Conservation (phyloP, 2,329 filamentous ascomycete species). For the Cladophialophora bantiana region DNA sequence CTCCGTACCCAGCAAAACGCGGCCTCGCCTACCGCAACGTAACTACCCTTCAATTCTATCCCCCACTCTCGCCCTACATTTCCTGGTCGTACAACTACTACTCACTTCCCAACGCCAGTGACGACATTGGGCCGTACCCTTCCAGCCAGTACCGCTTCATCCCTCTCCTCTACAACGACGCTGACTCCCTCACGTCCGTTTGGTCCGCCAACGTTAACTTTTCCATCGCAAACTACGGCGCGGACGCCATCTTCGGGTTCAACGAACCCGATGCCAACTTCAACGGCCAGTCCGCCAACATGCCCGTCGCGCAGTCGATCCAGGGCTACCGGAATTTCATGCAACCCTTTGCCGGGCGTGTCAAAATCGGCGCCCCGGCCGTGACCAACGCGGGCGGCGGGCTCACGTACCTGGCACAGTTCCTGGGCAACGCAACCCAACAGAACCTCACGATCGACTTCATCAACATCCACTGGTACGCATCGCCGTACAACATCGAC, state of each 20-base stretch:
- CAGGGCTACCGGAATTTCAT: slow-evolving; percentile 49
- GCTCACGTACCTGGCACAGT: slow-evolving; percentile 50
- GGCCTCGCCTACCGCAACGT: slow-evolving; percentile 52
- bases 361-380: slow-evolving; percentile 51
- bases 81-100: slow-evolving; percentile 57
- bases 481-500: slow-evolving; percentile 44
- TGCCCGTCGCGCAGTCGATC: slow-evolving; percentile 48
- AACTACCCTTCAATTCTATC: slow-evolving; percentile 33
- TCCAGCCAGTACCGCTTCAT: slow-evolving; percentile 48
- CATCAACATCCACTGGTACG: slow-evolving; percentile 56
- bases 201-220: slow-evolving; percentile 52
- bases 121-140: slow-evolving; percentile 50
- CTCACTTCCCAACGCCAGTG: slow-evolving; percentile 40
- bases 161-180: slow-evolving; percentile 66
- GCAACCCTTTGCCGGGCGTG: slow-evolving; percentile 49
- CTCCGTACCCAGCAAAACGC: slow-evolving; percentile 40
- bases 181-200: slow-evolving; percentile 45
- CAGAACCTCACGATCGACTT: slow-evolving; percentile 47
- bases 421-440: slow-evolving; percentile 48
- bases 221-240: slow-evolving; percentile 45
- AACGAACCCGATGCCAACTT: slow-evolving; percentile 54
- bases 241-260: slow-evolving; percentile 52
- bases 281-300: slow-evolving; percentile 46
- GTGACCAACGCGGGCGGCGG: slow-evolving; percentile 47
- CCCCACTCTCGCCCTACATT: slow-evolving; percentile 37